A percentile compares a stretch with the other conserved stretches of the same genome.
These are phyloP conservation scores for Scheffersomyces lignosus DNA, from an alignment of 805 yeast species.

Conservation along the genomic window DNA sequence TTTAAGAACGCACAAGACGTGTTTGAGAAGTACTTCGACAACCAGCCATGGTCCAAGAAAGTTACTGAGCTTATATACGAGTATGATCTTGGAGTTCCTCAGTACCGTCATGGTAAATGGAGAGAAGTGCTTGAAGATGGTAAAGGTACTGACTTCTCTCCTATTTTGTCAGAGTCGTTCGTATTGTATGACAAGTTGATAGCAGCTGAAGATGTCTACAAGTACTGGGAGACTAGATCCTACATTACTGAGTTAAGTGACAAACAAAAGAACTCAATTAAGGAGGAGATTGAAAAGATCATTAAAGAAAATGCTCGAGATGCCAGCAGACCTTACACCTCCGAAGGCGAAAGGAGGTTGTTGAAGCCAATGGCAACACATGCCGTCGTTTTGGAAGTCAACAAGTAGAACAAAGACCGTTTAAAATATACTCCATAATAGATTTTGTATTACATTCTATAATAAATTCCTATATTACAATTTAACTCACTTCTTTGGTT, in stretches of 20 bases:
- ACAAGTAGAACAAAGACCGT: not conserved
- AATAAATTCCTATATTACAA: no score
- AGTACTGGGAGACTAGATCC: constrained; percentile 55
- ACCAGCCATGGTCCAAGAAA: constrained; percentile 37
- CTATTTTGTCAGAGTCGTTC: constrained; percentile 33
- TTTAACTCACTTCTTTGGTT: no score
- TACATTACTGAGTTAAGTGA: constrained; percentile 49
- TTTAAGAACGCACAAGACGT: constrained; percentile 5
- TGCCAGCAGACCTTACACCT: not conserved
- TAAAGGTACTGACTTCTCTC: constrained; percentile 32
- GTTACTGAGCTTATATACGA: constrained; percentile 34
- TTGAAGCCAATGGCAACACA: constrained; percentile 13
- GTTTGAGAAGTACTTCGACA: constrained; percentile 15
- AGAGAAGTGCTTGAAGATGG: constrained; percentile 28
- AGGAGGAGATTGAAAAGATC: constrained; percentile 28
- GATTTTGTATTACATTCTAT: not conserved
- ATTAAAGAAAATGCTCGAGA: constrained; percentile 15
- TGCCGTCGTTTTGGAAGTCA: constrained; percentile 8
- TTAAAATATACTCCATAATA: not conserved
- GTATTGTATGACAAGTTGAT: constrained; percentile 28
- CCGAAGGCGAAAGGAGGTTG: constrained; percentile 2
- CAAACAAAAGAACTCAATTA: constrained; percentile 32
- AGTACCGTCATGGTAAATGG: constrained; percentile 54
- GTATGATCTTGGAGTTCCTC: constrained; percentile 51
- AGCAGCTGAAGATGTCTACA: constrained; percentile 38